phyloP scores from a whole-genome alignment of 257 asterid genomes.

The Jacaranda copaia region DNA sequence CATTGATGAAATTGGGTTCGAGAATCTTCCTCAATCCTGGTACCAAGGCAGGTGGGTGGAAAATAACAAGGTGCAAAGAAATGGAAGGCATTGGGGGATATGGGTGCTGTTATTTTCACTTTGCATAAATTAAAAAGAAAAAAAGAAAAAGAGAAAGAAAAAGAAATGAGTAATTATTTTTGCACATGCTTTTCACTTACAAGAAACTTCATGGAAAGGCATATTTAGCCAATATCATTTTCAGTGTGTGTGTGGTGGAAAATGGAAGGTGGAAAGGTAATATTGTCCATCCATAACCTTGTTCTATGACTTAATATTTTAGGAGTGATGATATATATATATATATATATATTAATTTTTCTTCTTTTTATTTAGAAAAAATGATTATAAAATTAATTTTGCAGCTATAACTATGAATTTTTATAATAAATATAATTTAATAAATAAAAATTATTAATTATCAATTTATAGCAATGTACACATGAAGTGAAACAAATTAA shows the following conservation, averaged over 20 bases:
- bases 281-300: conserved; percentile 10
- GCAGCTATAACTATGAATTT: no score
- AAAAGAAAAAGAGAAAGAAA: background rate
- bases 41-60: background rate
- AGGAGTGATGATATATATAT: no score
- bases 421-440: no score
- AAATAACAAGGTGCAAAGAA: background rate
- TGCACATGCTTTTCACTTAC: conserved; percentile 5
- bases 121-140: background rate
- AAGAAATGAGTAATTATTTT: no score
- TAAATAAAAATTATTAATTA: no score
- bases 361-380: no score
- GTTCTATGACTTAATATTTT: background rate
- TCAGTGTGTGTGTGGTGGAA: background rate
- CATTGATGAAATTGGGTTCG: conserved; percentile 3
- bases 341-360: no score
- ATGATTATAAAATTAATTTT: no score
- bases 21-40: background rate
- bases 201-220: conserved; percentile 1
- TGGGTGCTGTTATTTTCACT: conserved; percentile 7
- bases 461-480: no score
- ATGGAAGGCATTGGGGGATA: background rate
- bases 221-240: background rate
- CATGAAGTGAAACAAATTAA: no score
- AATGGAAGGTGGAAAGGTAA: background rate